Evolutionary conservation across 371 early-diverging fungal genomes (phyloP).

Genomic region (Rhizopus arrhizus): DNA sequence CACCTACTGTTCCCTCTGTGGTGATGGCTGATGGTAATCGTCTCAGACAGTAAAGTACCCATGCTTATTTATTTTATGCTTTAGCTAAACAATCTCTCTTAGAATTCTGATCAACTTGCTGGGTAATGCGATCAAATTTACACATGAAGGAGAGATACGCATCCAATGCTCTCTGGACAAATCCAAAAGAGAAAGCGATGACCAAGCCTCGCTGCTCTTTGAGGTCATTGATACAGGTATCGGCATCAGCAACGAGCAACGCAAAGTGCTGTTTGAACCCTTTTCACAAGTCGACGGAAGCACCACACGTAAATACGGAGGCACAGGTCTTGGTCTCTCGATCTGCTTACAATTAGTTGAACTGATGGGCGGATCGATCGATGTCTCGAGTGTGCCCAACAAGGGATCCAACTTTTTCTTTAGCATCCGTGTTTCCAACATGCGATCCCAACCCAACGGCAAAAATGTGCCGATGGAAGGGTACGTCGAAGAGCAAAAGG

Average conservation of each 20-base stretch:
- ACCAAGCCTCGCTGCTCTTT: conserved; percentile 32
- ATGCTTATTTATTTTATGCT: background rate
- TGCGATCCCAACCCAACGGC: conserved; percentile 29
- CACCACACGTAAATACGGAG: conserved; percentile 67
- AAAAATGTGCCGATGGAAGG: conserved; percentile 19
- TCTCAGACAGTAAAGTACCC: conserved; percentile 34
- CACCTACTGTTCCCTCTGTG: conserved; percentile 36
- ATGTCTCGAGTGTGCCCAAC: conserved; percentile 56
- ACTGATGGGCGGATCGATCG: conserved; percentile 59
- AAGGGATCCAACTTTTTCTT: conserved; percentile 62
- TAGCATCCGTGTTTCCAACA: conserved; percentile 42
- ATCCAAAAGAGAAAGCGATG: conserved; percentile 9
- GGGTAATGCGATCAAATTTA: conserved; percentile 57
- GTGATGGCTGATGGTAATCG: conserved; percentile 56
- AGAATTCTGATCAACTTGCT: conserved; percentile 44
- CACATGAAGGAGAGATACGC: conserved; percentile 56
- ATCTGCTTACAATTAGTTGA: conserved; percentile 59
- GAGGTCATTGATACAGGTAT: conserved; percentile 58
- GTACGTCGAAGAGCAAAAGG: conserved; percentile 24
- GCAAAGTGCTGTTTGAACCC: conserved; percentile 59
- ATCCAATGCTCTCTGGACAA: conserved; percentile 44
- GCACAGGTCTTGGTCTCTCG: conserved; percentile 66
- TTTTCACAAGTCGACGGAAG: conserved; percentile 65
- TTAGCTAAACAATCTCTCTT: conserved; percentile 6
- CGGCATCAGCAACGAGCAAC: conserved; percentile 58